A percentile compares a stretch with the other conserved stretches of the same genome.
These are phyloP conservation scores for Rauvolfia tetraphylla DNA, from an alignment of 257 asterid genomes.

Conservation along the genomic window DNA sequence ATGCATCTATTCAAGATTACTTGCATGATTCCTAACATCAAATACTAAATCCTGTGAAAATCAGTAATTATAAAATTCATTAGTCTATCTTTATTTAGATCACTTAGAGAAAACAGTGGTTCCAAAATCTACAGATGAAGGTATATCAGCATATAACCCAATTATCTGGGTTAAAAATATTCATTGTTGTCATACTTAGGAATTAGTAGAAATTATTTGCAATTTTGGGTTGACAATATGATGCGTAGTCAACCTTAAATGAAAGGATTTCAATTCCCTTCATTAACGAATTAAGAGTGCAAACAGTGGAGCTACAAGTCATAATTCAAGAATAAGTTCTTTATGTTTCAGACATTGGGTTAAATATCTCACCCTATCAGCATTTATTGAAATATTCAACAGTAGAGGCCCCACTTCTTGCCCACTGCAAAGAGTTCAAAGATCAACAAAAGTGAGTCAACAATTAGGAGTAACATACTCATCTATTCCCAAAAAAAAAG, in stretches of 20 bases:
- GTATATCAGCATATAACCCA: no score
- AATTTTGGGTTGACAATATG: no score
- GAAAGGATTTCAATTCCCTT: conserved; percentile 20
- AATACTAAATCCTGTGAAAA: not conserved
- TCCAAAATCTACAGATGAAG: not conserved
- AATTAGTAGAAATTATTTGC: not conserved
- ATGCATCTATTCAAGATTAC: not conserved
- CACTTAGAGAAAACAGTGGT: not conserved
- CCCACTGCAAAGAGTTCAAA: conserved; percentile 52
- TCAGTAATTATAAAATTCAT: not conserved
- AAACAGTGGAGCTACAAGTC: conserved; percentile 24
- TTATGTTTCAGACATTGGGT: conserved; percentile 22
- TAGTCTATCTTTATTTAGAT: not conserved
- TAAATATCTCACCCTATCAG: conserved; percentile 25
- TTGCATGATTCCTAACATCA: not conserved
- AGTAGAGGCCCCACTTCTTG: conserved; percentile 55
- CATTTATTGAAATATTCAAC: conserved; percentile 29
- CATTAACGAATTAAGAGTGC: conserved; percentile 25
- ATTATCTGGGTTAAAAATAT: not conserved
- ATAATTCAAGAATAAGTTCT: conserved; percentile 35
- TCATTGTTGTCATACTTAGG: not conserved
- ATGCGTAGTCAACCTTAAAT: no score
- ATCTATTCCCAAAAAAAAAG: not conserved
- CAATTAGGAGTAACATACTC: not conserved
- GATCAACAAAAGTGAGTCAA: conserved; percentile 1